Evolutionary conservation across 2,329 filamentous ascomycete species (phyloP).

Genomic region (Xylaria sp.): DNA sequence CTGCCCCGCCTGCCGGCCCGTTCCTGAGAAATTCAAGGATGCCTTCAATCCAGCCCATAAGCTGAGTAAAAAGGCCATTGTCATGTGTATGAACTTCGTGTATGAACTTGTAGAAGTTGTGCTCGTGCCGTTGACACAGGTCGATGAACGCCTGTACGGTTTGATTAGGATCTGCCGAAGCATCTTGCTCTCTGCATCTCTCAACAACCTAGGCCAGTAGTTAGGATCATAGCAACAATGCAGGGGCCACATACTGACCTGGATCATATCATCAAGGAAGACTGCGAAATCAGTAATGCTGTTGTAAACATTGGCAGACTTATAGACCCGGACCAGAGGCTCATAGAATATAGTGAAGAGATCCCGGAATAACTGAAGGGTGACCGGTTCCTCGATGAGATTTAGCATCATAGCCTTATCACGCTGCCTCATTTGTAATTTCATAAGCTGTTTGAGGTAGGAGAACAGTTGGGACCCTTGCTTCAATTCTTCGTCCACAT

Average conservation of each 20-base stretch:
- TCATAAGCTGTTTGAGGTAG: slow-evolving; percentile 92
- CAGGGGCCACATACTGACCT: slow-evolving; percentile 59
- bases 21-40: slow-evolving; percentile 93
- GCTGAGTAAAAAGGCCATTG: slow-evolving; percentile 92
- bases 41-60: slow-evolving; percentile 97
- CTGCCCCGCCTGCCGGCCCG: slow-evolving; percentile 83
- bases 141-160: slow-evolving; percentile 99
- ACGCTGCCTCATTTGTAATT: slow-evolving; percentile 87
- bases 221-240: slow-evolving; percentile 9
- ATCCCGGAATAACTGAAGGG: slow-evolving; percentile 93
- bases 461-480: slow-evolving; percentile 93
- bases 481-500: slow-evolving; percentile 86
- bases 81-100: slow-evolving; percentile 98
- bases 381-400: slow-evolving; percentile 96
- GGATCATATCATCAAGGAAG: slow-evolving; percentile 93
- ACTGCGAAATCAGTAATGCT: slow-evolving; percentile 95
- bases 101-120: slow-evolving; percentile 98
- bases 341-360: slow-evolving; percentile 99
- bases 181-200: slow-evolving; percentile 76
- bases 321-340: slow-evolving; percentile 95
- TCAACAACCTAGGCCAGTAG: slow-evolving; percentile 66
- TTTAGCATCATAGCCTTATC: slow-evolving; percentile 98
- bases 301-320: slow-evolving; percentile 97
- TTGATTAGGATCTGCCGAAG: slow-evolving; percentile 95
- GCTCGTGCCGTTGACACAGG: slow-evolving; percentile 91